Evolutionary conservation across 208 protist genomes (phyloP), one percentile per base, ranked within the genome.

Genomic region (Trypanosoma boissoni): DNA sequence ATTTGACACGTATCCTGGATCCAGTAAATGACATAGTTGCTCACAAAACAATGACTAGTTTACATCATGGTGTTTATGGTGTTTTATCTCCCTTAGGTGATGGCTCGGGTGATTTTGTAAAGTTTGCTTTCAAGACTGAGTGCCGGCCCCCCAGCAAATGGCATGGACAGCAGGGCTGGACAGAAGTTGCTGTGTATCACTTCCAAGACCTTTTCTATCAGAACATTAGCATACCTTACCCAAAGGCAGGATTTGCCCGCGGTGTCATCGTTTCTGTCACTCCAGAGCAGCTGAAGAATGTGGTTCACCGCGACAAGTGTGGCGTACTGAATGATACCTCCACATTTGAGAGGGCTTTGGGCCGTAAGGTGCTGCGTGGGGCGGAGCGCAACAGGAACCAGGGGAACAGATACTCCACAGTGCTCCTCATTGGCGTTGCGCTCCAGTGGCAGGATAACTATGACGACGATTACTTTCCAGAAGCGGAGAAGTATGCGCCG

Each of bases 141-240:
- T 56, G 51, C 26, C 51, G 51, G 9, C 51, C 51, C 23, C 20
- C 51, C n/a, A 26, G 28, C 6, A 18, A 14, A 24, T 56, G 51
- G 51, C 51, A 56, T 28, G 51, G 51, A 7, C 51, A 56, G 21
- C 51, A 56, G 51, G 51, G 51, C n/a, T 56, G 51, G 51, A 21
- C 14, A 12, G 51, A 56, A 28, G 51, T 56, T 39, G 51, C 31
- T 8, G 14, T 56, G 28, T 23, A 56, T 43, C 14, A 21, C 10
- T 56, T 56, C 42, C 51, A 56, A 44, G 28, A 39, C 18, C 32
- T 56, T 5, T 56, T 56, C 24, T 43, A 43, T 39, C 28, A 41
- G 14, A 18, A 18, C 9, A 32, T 43, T 27, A 32, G 26, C n/a
- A 9, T 41, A 20, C 2, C 32, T 0, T 56, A 56, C 23, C 51